These are phyloP conservation scores for Aureobasidium subglaciale DNA, from an alignment of 2,329 filamentous ascomycete genomes.

Conservation along the genomic window DNA sequence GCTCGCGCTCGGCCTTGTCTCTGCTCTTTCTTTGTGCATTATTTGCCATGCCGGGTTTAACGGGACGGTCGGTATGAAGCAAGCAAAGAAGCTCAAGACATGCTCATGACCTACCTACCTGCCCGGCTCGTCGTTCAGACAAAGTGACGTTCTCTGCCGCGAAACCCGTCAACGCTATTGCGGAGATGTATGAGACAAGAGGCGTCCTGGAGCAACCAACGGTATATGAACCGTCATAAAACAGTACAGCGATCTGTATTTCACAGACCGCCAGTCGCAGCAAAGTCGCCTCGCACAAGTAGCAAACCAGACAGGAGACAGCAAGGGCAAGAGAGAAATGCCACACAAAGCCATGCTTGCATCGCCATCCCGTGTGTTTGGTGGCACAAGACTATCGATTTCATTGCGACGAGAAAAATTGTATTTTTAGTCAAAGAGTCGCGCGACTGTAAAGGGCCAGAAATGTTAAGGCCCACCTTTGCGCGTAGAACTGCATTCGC, in stretches of 20 bases:
- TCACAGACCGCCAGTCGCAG: neutral
- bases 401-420: neutral
- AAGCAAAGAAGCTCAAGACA: neutral
- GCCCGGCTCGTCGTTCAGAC: neutral
- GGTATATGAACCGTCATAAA: neutral
- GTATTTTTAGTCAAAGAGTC: slow-evolving; percentile 6
- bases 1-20: neutral
- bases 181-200: slow-evolving; percentile 14
- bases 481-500: slow-evolving; percentile 3
- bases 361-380: neutral
- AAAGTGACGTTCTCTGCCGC: slow-evolving; percentile 8
- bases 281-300: neutral
- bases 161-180: slow-evolving; percentile 10
- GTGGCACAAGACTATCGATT: slow-evolving; percentile 13
- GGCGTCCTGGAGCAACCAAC: slow-evolving; percentile 1
- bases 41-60: slow-evolving; percentile 1
- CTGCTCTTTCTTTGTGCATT: slow-evolving; percentile 8
- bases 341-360: neutral
- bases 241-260: slow-evolving; percentile 6
- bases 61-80: neutral
- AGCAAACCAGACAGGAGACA: neutral
- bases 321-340: neutral
- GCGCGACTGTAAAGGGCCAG: neutral
- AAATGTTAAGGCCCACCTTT: neutral
- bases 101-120: neutral